Conservation (phyloP, 805 yeast genomes). For the Candida sphagnicola region DNA sequence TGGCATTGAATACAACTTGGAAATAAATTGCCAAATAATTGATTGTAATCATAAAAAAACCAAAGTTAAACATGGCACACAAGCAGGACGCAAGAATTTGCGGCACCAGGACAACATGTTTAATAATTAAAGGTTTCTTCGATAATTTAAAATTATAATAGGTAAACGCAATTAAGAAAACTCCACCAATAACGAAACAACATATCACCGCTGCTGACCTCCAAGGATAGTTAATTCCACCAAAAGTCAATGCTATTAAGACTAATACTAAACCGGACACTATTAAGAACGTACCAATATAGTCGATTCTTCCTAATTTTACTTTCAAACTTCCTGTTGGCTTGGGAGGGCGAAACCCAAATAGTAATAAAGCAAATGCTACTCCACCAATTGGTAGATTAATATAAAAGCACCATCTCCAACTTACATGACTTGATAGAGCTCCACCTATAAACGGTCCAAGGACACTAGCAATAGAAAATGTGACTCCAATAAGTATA, state of each 20-base stretch:
- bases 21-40: slow-evolving; percentile 35
- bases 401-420: slow-evolving; percentile 78
- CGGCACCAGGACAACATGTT: slow-evolving; percentile 32
- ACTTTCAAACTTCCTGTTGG: slow-evolving; percentile 34
- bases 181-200: slow-evolving; percentile 45
- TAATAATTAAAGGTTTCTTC: slow-evolving; percentile 44
- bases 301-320: slow-evolving; percentile 46
- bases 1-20: slow-evolving; percentile 33
- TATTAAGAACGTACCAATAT: slow-evolving; percentile 43
- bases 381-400: slow-evolving; percentile 65
- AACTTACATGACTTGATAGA: slow-evolving; percentile 52
- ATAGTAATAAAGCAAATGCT: slow-evolving; percentile 33
- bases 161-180: slow-evolving; percentile 28
- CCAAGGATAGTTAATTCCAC: slow-evolving; percentile 53
- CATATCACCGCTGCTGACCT: slow-evolving; percentile 48
- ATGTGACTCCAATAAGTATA: slow-evolving; percentile 38
- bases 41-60: slow-evolving; percentile 36
- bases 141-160: slow-evolving; percentile 42
- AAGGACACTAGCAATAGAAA: slow-evolving; percentile 47
- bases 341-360: slow-evolving; percentile 45
- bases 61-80: slow-evolving; percentile 30
- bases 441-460: slow-evolving; percentile 72
- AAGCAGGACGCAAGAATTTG: slow-evolving; percentile 36
- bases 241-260: slow-evolving; percentile 50
- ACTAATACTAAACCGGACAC: slow-evolving; percentile 42